A percentile compares a stretch with the other conserved stretches of the same genome.
Evolutionary conservation across 169 alveolate genomes (phyloP).

Genomic region (Toxoplasma gondii): DNA sequence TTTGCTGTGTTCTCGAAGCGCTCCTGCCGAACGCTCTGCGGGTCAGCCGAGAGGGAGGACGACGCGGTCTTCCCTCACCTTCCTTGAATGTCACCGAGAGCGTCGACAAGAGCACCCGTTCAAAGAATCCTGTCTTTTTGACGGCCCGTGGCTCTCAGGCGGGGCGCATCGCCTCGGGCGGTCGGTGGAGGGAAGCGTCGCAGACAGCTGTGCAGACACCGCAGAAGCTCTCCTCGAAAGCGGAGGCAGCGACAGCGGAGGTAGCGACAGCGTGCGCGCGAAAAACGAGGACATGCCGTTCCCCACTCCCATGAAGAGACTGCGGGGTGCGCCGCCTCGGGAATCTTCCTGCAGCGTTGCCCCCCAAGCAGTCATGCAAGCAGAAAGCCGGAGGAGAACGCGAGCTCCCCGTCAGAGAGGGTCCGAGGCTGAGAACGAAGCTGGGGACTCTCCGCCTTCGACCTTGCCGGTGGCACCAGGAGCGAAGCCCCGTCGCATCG

Average conservation of each 20-base stretch:
- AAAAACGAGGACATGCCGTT: background rate
- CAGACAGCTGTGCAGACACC: no score
- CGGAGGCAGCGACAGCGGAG: background rate
- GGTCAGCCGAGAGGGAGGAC: background rate
- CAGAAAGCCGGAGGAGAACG: no score
- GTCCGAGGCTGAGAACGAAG: no score
- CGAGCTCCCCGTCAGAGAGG: no score
- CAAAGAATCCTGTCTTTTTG: background rate
- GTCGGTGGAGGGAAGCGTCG: no score
- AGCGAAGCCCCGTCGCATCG: background rate
- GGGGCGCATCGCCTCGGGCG: background rate
- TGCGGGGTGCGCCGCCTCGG: background rate
- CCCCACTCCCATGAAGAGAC: background rate
- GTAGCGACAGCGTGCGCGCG: no score
- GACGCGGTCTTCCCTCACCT: background rate
- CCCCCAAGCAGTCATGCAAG: background rate
- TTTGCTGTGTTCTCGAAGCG: background rate
- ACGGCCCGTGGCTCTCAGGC: background rate
- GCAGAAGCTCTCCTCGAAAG: no score
- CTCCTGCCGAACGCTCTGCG: background rate
- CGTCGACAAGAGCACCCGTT: background rate
- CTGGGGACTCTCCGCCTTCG: no score
- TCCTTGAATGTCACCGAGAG: no score
- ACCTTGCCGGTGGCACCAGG: background rate
- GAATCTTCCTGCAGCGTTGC: background rate